Evolutionary conservation across 441 rosid genomes (phyloP).

Genomic region (Erodium texanum): DNA sequence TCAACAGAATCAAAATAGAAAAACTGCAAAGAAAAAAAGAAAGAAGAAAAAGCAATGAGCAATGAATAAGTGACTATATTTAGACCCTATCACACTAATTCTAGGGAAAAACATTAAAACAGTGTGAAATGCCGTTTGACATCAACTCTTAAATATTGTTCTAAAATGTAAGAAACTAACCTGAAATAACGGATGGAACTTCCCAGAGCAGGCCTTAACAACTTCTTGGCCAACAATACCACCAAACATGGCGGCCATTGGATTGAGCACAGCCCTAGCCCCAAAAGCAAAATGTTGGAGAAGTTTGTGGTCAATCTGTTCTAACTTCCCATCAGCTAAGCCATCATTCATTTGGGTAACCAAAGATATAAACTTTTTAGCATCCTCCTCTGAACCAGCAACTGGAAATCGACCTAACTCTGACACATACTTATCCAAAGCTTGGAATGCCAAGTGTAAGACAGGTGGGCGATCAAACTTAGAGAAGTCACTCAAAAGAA

Average conservation of each 20-base stretch:
- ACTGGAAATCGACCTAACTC: constrained; percentile 61
- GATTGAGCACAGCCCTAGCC: constrained; percentile 79
- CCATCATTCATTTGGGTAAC: constrained; percentile 45
- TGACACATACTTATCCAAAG: constrained; percentile 53
- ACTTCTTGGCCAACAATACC: constrained; percentile 93
- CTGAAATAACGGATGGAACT: constrained; percentile 87
- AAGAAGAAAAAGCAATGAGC: background rate
- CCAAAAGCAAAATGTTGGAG: constrained; percentile 77
- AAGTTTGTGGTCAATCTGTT: constrained; percentile 51
- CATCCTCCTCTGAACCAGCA: constrained; percentile 85
- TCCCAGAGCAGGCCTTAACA: constrained; percentile 94
- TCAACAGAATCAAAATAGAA: constrained; percentile 87
- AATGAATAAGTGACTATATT: background rate
- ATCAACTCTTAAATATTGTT: background rate
- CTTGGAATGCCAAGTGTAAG: constrained; percentile 80
- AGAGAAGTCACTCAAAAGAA: constrained; percentile 76
- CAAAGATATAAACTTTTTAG: constrained; percentile 50
- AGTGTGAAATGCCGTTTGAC: background rate
- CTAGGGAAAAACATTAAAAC: background rate
- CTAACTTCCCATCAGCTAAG: constrained; percentile 51
- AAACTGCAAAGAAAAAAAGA: constrained; percentile 43
- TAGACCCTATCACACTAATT: background rate
- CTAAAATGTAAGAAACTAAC: constrained; percentile 22
- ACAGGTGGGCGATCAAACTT: constrained; percentile 84
- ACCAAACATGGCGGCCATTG: constrained; percentile 97